Evolutionary conservation across 1,284 basidiomycete genomes (phyloP).

Genomic region (Abortiporus biennis): DNA sequence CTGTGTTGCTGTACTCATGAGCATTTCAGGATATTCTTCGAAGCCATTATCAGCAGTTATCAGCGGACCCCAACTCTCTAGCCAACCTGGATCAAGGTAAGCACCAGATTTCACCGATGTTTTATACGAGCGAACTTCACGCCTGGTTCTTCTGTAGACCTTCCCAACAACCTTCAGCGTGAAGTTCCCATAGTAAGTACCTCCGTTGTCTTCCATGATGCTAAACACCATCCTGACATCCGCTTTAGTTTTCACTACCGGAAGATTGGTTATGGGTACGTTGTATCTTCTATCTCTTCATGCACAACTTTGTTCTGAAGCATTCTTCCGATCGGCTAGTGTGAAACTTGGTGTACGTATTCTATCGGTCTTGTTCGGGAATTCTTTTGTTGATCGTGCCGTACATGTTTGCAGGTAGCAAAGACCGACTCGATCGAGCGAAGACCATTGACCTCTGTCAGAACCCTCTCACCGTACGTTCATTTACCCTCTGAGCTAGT

Average conservation of each 20-base stretch:
- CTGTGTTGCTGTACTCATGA: conserved; percentile 2
- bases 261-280: conserved; percentile 92
- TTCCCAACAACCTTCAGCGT: conserved; percentile 88
- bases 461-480: conserved; percentile 80
- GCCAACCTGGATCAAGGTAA: conserved; percentile 92
- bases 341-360: conserved; percentile 80
- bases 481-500: background rate
- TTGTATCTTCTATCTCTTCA: conserved; percentile 7
- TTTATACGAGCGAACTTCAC: background rate
- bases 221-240: background rate
- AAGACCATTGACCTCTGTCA: conserved; percentile 93
- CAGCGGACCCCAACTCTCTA: conserved; percentile 89
- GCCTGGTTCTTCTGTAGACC: conserved; percentile 42
- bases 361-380: background rate
- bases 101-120: background rate
- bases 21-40: conserved; percentile 75
- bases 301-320: too few species aligned
- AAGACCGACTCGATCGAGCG: conserved; percentile 72
- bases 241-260: conserved; percentile 69
- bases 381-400: conserved; percentile 13
- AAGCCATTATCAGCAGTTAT: conserved; percentile 88
- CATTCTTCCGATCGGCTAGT: conserved; percentile 33
- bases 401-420: conserved; percentile 47
- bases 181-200: conserved; percentile 80
- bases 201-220: background rate